Conservation (phyloP, 2,329 filamentous ascomycete species). For the Aspergillus pseudoglaucus region DNA sequence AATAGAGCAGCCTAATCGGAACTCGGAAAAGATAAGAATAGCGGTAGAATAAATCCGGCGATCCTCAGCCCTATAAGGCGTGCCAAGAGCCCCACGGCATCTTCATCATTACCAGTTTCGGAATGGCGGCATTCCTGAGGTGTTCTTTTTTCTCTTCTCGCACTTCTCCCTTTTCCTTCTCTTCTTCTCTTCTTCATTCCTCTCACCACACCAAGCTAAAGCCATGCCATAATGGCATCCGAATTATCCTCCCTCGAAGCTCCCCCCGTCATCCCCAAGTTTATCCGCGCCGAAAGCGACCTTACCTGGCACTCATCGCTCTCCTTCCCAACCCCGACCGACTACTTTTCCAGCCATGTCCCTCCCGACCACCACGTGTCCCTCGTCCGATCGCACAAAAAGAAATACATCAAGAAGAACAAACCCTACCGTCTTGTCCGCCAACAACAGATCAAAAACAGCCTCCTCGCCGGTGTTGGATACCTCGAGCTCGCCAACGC, state of each 20-base stretch:
- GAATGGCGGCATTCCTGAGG: background rate
- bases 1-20: too few species aligned
- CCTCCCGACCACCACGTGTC: background rate
- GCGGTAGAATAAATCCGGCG: too few species aligned
- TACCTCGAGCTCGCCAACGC: slow-evolving; percentile 52
- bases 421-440: slow-evolving; percentile 13
- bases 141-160: background rate
- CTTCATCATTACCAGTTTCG: background rate
- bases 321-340: background rate
- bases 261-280: slow-evolving; percentile 9
- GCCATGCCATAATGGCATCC: background rate
- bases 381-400: background rate
- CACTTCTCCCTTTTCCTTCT: background rate
- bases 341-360: background rate
- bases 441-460: slow-evolving; percentile 28
- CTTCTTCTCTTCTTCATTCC: background rate
- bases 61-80: slow-evolving; percentile 14
- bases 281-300: slow-evolving; percentile 15
- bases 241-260: background rate
- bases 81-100: slow-evolving; percentile 2
- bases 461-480: slow-evolving; percentile 38
- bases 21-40: too few species aligned
- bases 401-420: slow-evolving; percentile 3
- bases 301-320: slow-evolving; percentile 14
- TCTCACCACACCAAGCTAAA: background rate